Conservation (phyloP, 306 rosid species). For the Trifolium dubium region DNA sequence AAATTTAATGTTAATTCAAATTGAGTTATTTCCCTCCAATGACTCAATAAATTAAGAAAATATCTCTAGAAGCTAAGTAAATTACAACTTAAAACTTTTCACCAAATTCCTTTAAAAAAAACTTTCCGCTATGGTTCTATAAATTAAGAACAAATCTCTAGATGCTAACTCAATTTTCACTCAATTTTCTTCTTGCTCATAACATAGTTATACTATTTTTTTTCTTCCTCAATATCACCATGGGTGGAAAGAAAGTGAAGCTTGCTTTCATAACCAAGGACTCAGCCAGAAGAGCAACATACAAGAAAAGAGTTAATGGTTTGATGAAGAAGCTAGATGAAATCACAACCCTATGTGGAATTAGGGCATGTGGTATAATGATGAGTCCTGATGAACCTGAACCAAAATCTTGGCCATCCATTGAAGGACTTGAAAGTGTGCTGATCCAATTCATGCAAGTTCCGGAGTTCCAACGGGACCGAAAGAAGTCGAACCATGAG, state of each 20-base stretch:
- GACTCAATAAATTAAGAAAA: background rate
- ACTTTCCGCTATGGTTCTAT: too few relatives aligned
- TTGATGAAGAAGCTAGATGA: conserved; percentile 33
- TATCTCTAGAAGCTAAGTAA: background rate
- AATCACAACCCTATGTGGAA: conserved; percentile 36
- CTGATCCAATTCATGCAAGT: background rate
- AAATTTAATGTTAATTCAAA: background rate
- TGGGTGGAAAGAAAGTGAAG: conserved; percentile 33
- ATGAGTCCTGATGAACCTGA: conserved; percentile 1
- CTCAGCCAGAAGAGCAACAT: conserved; percentile 17
- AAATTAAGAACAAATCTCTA: background rate
- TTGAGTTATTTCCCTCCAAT: background rate
- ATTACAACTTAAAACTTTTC: background rate
- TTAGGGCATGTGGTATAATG: conserved; percentile 28
- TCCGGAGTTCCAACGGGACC: background rate
- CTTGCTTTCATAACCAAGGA: conserved; percentile 28
- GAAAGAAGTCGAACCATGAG: conserved; percentile 17
- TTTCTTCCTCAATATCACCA: background rate
- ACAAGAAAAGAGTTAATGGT: conserved; percentile 10
- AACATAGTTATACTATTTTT: background rate
- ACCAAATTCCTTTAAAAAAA: too few relatives aligned
- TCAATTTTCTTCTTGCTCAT: background rate
- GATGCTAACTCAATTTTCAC: background rate
- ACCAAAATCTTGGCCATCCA: conserved; percentile 34
- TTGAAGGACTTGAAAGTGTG: background rate